Base-by-base conservation (phyloP, 1,139 yeast genomes). In the Taphrina wiesneri region DNA sequence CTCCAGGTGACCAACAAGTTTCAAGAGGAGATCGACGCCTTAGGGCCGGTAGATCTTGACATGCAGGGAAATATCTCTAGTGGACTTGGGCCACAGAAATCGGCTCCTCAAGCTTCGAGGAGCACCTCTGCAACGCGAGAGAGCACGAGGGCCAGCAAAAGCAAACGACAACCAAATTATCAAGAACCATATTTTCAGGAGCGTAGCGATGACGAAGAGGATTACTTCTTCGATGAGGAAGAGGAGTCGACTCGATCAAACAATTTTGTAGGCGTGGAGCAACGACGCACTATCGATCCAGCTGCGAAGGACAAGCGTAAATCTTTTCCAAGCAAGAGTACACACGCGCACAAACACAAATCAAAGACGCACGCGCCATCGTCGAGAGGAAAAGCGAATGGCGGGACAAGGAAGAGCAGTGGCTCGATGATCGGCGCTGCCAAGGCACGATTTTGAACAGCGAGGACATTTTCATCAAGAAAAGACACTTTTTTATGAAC, bases 1-100 rank as follows among this genome's bases (percentile, higher is more conserved):
- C 39, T 65, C 15, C 36, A 30, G 28, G 39, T 65, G 15, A 65
- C 61, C 25, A 53, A 59, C 49, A 65, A 65, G 23, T 65, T n/a
- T 34, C 56, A 45, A 19, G 49, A 49, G 23, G 67, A 65, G 32
- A 54, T 49, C 21, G 60, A 65, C 28, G 61, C 53, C n/a, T 53
- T 65, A n/a, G 63, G 56, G 11, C 43, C 30, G 26, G 39, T 51
- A n/a, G 64, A 36, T 34, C 39, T 19, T 17, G 39, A 17, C 49
- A 26, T 23, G 26, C 56, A 30, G n/a, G 15, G 36, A n/a, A 17
- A n/a, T 23, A 53, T 21, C 6, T 15, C 52, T 15, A 19, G 21
- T 6, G 41, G n/a, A 15, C 19, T 51, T 3, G 52, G 23, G 25
- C 36, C 28, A 15, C 32, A 17, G 11, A 21, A 45, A 7, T 9